phyloP scores from a whole-genome alignment of 2,329 filamentous ascomycete genomes.

The Monosporascus ibericus region DNA sequence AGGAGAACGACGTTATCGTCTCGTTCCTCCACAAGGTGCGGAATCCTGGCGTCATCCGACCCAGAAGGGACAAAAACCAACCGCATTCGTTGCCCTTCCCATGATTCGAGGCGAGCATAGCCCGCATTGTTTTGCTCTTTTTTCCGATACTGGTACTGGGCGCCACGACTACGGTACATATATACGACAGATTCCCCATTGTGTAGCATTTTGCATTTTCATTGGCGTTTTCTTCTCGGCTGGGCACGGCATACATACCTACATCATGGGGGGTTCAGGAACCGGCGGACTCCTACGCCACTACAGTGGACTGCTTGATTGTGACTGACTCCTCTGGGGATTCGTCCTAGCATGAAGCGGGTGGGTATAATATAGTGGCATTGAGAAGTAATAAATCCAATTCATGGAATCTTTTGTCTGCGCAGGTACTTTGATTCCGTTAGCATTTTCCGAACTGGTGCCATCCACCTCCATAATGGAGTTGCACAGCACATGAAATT shows the following conservation, averaged over 20 bases:
- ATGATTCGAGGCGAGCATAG: conserved; percentile 9
- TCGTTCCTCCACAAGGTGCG: conserved; percentile 69
- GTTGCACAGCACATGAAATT: too few relatives aligned
- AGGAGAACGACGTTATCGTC: conserved; percentile 78
- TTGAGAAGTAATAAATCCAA: too few relatives aligned
- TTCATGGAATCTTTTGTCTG: too few relatives aligned
- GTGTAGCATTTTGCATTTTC: not conserved
- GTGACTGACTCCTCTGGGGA: not conserved
- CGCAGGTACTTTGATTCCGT: too few relatives aligned
- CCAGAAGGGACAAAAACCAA: conserved; percentile 22
- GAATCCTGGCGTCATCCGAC: conserved; percentile 42
- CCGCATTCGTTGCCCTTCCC: conserved; percentile 28
- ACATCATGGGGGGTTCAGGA: not conserved
- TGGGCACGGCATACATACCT: not conserved
- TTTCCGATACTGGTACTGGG: conserved; percentile 1
- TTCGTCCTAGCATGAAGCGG: not conserved
- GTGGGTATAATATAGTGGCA: too few relatives aligned
- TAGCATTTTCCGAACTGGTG: too few relatives aligned
- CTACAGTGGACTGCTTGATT: not conserved
- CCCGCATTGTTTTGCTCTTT: conserved; percentile 3
- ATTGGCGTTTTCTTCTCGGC: not conserved
- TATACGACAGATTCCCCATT: not conserved
- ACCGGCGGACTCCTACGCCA: not conserved
- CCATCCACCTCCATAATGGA: too few relatives aligned
- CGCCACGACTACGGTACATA: too few relatives aligned